Evolutionary conservation across 257 asterid genomes (phyloP), one percentile per base, ranked within the genome.

Genomic region (Nicotiana tabacum): DNA sequence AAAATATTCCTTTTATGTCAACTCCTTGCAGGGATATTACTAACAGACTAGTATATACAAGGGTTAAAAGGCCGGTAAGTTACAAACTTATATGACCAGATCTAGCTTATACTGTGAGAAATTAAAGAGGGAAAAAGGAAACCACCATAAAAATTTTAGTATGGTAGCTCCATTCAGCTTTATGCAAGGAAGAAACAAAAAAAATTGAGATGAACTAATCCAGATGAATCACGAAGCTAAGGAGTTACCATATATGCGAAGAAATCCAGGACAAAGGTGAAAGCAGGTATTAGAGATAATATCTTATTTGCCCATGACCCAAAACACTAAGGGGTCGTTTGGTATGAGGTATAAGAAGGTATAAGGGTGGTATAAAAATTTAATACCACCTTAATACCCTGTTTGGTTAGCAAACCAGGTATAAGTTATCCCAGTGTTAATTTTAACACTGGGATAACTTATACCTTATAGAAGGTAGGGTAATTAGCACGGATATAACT

Each of bases 51-150:
- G 76, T 3, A 16, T 7, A 33, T 17, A 67, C 4, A 27, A 67
- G 13, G 29, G 33, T 7, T 17, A 32, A 66, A 30, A 66, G 76
- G 9, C 17, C 3, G 3, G 51, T 0, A 33, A 33, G 12, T 66
- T 66, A 66, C 27, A 37, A 6, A 32, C 27, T 66, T 32, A 18
- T 32, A 66, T 68, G 53, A 68, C 30, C 30, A 93, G 90, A 65
- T 88, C 88, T 84, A 3, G 21, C 21, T 91, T 90, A 27, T 92
- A 97, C 98, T 95, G 92, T 77, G 91, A 93, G 33, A 93, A 90
- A 77, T 93, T 96, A 15, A 79, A 79, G 58, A 90, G 15, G 53
- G 53, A 4, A 35, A 67, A 67, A 18, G 15, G 76, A 67, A 66
- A 18, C 12, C 12, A 32, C 51, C 7, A 18, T 16, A 46, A 33